phyloP scores from a whole-genome alignment of 805 yeast species.

The Cyberlindnera sargentensis region DNA sequence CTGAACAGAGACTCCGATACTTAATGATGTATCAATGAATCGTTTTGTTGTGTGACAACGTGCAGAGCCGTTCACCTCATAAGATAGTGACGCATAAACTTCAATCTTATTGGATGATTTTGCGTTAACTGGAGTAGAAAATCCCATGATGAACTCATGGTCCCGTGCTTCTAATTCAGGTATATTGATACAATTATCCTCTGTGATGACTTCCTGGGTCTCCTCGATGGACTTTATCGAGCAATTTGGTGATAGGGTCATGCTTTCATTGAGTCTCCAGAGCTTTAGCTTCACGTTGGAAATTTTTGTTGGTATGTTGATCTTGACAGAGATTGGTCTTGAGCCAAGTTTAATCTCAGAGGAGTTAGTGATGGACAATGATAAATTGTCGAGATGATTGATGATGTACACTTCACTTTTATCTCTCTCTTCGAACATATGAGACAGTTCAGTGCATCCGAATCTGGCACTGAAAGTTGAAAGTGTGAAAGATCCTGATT shows the following conservation, averaged over 20 bases:
- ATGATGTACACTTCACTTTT: slow-evolving; percentile 6
- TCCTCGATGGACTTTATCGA: slow-evolving; percentile 2
- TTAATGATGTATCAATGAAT: slow-evolving; percentile 44
- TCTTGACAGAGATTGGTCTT: slow-evolving; percentile 16
- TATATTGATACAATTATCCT: slow-evolving; percentile 2
- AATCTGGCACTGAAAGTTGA: slow-evolving; percentile 20
- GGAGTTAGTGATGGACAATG: slow-evolving; percentile 8
- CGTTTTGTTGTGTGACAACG: slow-evolving; percentile 17
- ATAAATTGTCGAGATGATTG: slow-evolving; percentile 16
- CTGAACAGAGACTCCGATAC: slow-evolving; percentile 71
- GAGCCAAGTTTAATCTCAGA: slow-evolving; percentile 11
- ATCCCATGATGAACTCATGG: slow-evolving; percentile 28
- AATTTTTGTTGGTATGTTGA: slow-evolving; percentile 5
- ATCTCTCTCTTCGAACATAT: slow-evolving; percentile 11
- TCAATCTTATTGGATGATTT: slow-evolving; percentile 6
- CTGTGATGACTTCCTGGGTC: not conserved
- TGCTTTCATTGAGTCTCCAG: slow-evolving; percentile 4
- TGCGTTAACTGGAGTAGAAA: slow-evolving; percentile 18
- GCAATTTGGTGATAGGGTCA: slow-evolving; percentile 1
- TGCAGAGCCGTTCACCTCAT: slow-evolving; percentile 2
- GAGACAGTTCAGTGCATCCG: slow-evolving; percentile 22
- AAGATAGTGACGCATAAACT: slow-evolving; percentile 10
- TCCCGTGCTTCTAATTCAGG: slow-evolving; percentile 1
- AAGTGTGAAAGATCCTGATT: slow-evolving; percentile 30
- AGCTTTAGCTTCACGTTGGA: slow-evolving; percentile 5